Evolutionary conservation across 179 eudicot species (phyloP).

Genomic region (Gypsophila paniculata): DNA sequence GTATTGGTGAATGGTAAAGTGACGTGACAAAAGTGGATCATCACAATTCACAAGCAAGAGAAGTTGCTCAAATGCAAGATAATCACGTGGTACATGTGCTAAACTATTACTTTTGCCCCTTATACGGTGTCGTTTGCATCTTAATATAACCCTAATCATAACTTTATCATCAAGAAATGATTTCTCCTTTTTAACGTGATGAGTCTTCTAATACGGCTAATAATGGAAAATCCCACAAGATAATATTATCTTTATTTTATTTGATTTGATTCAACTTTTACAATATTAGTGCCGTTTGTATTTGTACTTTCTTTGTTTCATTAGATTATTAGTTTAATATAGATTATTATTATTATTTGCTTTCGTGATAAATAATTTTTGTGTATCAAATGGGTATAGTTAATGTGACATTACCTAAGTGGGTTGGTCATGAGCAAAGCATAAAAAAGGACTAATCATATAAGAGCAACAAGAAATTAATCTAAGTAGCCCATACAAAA

Average conservation of each 20-base stretch:
- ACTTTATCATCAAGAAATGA: slow-evolving; percentile 5
- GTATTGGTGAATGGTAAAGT: not conserved
- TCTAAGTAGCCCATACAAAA: too few species aligned
- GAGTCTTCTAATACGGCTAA: not conserved
- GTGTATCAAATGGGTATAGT: too few species aligned
- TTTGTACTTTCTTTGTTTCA: too few species aligned
- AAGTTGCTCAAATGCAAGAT: not conserved
- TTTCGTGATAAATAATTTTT: too few species aligned
- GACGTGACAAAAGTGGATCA: not conserved
- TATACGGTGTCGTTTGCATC: not conserved
- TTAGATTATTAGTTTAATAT: too few species aligned
- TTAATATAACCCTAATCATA: not conserved
- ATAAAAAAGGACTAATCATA: too few species aligned
- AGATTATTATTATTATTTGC: too few species aligned
- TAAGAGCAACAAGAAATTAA: too few species aligned
- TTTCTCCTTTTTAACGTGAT: not conserved
- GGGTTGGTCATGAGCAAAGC: too few species aligned
- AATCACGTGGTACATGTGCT: slow-evolving; percentile 25
- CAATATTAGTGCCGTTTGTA: too few species aligned
- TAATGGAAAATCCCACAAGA: not conserved
- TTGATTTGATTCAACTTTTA: not conserved
- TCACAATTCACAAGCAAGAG: not conserved
- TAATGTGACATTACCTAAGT: too few species aligned
- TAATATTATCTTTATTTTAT: too few species aligned
- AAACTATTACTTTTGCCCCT: not conserved